Base-by-base conservation (phyloP, 2,329 filamentous ascomycete genomes). In the Exophiala mesophila region DNA sequence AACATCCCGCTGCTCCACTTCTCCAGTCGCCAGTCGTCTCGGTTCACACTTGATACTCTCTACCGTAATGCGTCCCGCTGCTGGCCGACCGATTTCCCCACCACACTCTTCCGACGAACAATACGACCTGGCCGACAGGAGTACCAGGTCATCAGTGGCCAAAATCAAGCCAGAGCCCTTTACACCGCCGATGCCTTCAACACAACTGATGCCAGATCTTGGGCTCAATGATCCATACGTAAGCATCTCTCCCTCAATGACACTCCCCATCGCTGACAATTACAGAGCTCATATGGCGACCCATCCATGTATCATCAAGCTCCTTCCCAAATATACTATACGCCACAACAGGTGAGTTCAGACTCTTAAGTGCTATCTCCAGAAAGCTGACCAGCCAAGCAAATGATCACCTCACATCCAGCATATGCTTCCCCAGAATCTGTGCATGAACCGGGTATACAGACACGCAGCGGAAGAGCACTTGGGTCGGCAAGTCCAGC, bases 381-480 rank as follows among this genome's bases (percentile, higher is more conserved):
- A n/a, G n/a, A n/a, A n/a, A n/a, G 28, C 50, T 53, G 39, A 52
- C 47, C 33, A 30, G 16, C 10, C 18, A 21, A 45, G 47, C 23
- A 38, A 26, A 45, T 46, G 39, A 33, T 36, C 17, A 46, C 41
- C 20, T 47, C 47, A 7, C 35, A 44, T 18, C 48, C 44, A 18
- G 42, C 34, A 7, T 46, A 49, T 15, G 46, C 36, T 15, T 43
- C 50, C 5, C 48, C 52, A 28, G 44, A 35, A 8, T 21, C 40
- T 4, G 36, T 31, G 19, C 33, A 47, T 7, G 39, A 36, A 29
- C 29, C 20, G 13, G 45, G 42, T 9, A 49, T 54, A 10, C 43
- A 45, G 8, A 55, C 55, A 7, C 50, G 55, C 24, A 55, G 54
- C 29, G 54, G 55, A 16, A 46, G 53, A 32, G 42, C 50, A 2